Base-by-base conservation (phyloP, 345 rosid genomes). In the Populus alba region DNA sequence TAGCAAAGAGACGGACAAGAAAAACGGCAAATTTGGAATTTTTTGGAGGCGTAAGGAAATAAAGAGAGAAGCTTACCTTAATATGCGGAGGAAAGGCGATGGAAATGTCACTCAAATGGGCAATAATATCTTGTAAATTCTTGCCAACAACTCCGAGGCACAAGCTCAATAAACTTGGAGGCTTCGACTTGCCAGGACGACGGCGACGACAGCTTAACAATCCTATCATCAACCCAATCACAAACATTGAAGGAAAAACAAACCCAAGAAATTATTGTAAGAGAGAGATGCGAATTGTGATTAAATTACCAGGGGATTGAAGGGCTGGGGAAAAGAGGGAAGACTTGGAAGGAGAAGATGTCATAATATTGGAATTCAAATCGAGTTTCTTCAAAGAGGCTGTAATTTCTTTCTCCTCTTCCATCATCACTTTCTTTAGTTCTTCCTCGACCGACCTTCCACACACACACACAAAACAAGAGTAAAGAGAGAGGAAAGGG, bases 121-220 rank as follows among this genome's bases (percentile, higher is more conserved):
- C 85, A 37, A 86, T 74, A 31, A 95, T 84, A 31, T 92, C 99
- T 80, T 95, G 98, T 81, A 95, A 86, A 88, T 95, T 85, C 83
- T 62, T 85, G 29, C 99, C 98, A 71, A 95, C 79, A 84, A 93
- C 90, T 31, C 92, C 97, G 29, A 95, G 89, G 80, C 98, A 95
- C 79, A 93, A 84, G 82, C 85, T 89, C 9, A 90, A 83, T 70
- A 95, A 88, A 72, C 90, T 89, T 39, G 92, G 94, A 45, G 94
- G 90, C 67, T 79, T 87, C 23, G 57, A 66, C 83, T 74, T 91
- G 89, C 75, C 53, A 47, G 16, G 53, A 15, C 6, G 51, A 13
- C 18, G 43, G 10, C 8, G 76, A 49, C 72, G 0, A 9, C 45
- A 73, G n/a, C 17, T 59, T 18, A 51, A 68, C 71, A 41, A 41